A percentile compares a stretch with the other conserved stretches of the same genome.
These are phyloP conservation scores for Entomortierella parvispora DNA, from an alignment of 192 early-diverging fungal genomes.

Conservation along the genomic window DNA sequence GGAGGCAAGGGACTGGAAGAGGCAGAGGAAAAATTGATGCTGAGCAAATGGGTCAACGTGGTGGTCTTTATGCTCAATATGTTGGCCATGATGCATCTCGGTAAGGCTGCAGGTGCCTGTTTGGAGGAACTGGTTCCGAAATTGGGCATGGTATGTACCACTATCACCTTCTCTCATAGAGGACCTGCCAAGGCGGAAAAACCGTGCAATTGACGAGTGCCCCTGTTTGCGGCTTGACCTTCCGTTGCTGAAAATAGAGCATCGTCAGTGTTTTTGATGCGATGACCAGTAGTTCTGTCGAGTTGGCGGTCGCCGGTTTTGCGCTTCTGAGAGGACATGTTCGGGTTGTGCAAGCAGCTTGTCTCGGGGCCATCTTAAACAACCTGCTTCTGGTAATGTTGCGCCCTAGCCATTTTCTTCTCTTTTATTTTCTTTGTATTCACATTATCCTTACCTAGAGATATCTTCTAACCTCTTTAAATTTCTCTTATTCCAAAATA, in stretches of 20 bases:
- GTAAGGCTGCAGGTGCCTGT: slow-evolving; percentile 32
- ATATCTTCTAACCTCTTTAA: slow-evolving; percentile 19
- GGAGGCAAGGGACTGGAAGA: slow-evolving; percentile 15
- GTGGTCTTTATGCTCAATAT: slow-evolving; percentile 34
- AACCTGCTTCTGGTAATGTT: slow-evolving; percentile 88
- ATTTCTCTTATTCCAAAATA: not conserved
- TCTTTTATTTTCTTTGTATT: slow-evolving; percentile 49
- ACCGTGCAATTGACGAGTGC: not conserved
- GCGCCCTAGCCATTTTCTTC: slow-evolving; percentile 26
- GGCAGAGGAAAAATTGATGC: too few relatives aligned
- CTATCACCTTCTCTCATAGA: not conserved
- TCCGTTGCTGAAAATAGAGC: slow-evolving; percentile 9
- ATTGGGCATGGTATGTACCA: slow-evolving; percentile 34
- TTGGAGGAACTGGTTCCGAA: slow-evolving; percentile 40
- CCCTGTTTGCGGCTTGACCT: not conserved
- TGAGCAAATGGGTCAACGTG: slow-evolving; percentile 24
- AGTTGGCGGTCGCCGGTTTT: slow-evolving; percentile 45
- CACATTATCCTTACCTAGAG: slow-evolving; percentile 64
- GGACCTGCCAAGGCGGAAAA: not conserved
- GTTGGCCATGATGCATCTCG: slow-evolving; percentile 44
- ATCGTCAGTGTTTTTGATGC: slow-evolving; percentile 52
- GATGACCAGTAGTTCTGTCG: slow-evolving; percentile 51
- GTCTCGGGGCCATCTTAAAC: slow-evolving; percentile 92
- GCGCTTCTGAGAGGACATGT: slow-evolving; percentile 43
- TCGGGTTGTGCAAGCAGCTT: slow-evolving; percentile 56